Evolutionary conservation across 225 moss, liverwort and hornwort genomes (phyloP).

Genomic region (Bryum argenteum): DNA sequence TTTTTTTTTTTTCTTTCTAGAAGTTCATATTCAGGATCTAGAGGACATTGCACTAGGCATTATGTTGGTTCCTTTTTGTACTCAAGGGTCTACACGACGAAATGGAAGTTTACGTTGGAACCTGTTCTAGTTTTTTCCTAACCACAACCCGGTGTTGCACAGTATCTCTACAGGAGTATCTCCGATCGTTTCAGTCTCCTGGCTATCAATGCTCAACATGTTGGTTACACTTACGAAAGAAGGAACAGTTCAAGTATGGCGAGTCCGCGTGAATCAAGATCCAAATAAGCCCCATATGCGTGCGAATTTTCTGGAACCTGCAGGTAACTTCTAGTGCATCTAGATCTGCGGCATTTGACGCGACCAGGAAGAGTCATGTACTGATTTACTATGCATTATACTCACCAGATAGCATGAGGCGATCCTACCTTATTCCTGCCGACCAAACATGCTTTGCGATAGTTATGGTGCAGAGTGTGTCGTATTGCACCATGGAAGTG

Average conservation of each 20-base stretch:
- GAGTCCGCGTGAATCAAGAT: constrained; percentile 78
- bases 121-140: constrained; percentile 10
- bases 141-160: constrained; percentile 33
- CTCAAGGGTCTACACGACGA: constrained; percentile 6
- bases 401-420: background rate
- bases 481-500: background rate
- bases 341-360: background rate
- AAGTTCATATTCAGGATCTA: background rate
- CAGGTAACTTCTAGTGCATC: constrained; percentile 53
- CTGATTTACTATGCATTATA: constrained; percentile 14
- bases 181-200: constrained; percentile 78
- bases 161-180: constrained; percentile 83
- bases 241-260: constrained; percentile 90
- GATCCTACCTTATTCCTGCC: background rate
- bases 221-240: constrained; percentile 92
- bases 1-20: constrained; percentile 17
- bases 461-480: background rate
- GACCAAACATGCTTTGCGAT: background rate
- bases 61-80: background rate
- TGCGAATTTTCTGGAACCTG: constrained; percentile 92
- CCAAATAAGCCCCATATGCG: constrained; percentile 79
- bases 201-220: constrained; percentile 92
- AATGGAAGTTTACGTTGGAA: constrained; percentile 9
- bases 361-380: constrained; percentile 12
- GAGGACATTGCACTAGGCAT: background rate